phyloP scores from a whole-genome alignment of 805 yeast species.

The Ogataea naganishii region DNA sequence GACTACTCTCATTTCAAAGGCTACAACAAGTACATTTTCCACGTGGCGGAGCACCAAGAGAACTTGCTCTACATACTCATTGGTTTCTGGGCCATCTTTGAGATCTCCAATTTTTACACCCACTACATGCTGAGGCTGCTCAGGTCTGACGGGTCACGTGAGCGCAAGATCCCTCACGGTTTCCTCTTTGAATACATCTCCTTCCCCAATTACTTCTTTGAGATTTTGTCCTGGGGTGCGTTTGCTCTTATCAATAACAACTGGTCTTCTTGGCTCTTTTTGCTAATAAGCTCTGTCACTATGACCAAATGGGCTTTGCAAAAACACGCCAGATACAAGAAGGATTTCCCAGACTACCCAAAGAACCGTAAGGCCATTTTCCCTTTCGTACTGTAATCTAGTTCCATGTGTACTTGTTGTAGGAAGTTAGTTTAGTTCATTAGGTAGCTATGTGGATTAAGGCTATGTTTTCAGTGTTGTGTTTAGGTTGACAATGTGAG shows the following conservation, averaged over 20 bases:
- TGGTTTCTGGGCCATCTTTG: constrained; percentile 47
- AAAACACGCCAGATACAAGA: constrained; percentile 63
- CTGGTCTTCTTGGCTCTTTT: constrained; percentile 67
- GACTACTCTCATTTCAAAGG: constrained; percentile 9
- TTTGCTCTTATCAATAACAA: constrained; percentile 69
- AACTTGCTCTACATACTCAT: constrained; percentile 24
- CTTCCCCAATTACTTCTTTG: constrained; percentile 94
- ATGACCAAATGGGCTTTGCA: constrained; percentile 91
- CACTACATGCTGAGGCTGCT: constrained; percentile 60
- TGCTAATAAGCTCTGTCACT: constrained; percentile 62
- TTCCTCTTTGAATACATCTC: constrained; percentile 75
- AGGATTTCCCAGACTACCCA: constrained; percentile 74
- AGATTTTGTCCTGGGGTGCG: constrained; percentile 64
- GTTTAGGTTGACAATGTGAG: too few relatives aligned
- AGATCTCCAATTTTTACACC: constrained; percentile 62
- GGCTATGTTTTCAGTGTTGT: too few relatives aligned
- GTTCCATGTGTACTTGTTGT: too few relatives aligned
- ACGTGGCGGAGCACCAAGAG: constrained; percentile 33
- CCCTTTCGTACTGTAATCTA: constrained; percentile 50
- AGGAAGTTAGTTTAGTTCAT: too few relatives aligned
- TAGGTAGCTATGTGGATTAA: too few relatives aligned
- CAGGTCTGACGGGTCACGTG: constrained; percentile 47
- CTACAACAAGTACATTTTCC: constrained; percentile 27
- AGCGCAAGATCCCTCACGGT: constrained; percentile 69
- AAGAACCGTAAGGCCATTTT: constrained; percentile 68